Conservation (phyloP, 176 grass and related monocot species). For the Lolium perenne region DNA sequence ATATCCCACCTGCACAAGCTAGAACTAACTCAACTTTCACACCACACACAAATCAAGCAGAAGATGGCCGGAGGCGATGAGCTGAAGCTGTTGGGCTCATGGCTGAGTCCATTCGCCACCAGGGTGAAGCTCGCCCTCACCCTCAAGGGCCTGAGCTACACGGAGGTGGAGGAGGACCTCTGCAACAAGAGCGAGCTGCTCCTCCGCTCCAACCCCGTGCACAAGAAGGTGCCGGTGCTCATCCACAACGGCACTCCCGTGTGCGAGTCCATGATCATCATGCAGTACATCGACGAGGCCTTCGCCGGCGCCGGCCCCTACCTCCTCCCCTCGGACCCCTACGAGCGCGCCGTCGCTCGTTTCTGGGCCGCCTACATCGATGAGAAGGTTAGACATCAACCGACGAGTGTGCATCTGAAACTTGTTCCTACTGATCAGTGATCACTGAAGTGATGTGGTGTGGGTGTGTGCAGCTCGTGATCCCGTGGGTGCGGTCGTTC, state of each 20-base stretch:
- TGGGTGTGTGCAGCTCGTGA: neutral
- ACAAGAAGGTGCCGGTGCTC: slow-evolving; percentile 52
- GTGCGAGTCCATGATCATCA: neutral
- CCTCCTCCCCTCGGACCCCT: neutral
- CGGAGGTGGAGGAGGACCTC: neutral
- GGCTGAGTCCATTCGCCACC: neutral
- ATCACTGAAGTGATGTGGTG: neutral
- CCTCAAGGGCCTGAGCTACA: neutral
- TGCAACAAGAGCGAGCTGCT: slow-evolving; percentile 50
- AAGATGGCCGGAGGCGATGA: neutral
- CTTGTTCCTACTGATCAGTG: neutral
- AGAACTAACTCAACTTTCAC: neutral
- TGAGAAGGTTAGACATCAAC: neutral
- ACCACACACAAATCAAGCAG: neutral
- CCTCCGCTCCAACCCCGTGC: slow-evolving; percentile 53
- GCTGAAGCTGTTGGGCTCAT: neutral
- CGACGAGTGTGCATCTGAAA: neutral
- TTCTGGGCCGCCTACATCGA: neutral
- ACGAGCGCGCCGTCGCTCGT: neutral
- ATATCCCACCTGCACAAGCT: neutral
- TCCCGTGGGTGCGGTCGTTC: slow-evolving; percentile 12
- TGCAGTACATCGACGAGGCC: slow-evolving; percentile 1
- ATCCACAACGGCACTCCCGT: neutral
- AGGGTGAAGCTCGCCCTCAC: neutral
- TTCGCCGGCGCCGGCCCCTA: neutral